Evolutionary conservation across 129 eudicot genomes (phyloP), one percentile per base, ranked within the genome.

Genomic region (Kitagawia praeruptora): DNA sequence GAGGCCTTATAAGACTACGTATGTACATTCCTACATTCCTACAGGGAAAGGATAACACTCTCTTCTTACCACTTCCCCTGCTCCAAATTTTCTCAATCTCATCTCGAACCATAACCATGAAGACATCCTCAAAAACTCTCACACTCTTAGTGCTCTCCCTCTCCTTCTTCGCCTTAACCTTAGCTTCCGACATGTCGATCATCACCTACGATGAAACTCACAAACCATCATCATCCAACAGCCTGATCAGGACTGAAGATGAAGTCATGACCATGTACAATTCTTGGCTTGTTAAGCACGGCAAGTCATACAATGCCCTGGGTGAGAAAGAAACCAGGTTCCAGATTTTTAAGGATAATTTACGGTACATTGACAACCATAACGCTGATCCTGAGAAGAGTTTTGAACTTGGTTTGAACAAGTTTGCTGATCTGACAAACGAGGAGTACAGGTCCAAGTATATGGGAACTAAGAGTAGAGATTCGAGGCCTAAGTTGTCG

Each of bases 241-340:
- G 40, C 77, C 69, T 54, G 81, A 67, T 14, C 41, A 85, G 90
- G 31, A 64, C 93, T 5, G 88, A 89, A 42, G 87, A 84, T 40
- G 93, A 88, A 72, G 84, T 89, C 69, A 75, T 70, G 87, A 71
- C 88, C 47, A 42, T 89, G 82, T 87, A 78, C 87, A 89, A 89
- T 85, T 83, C 93, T 7, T 93, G 98, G 98, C 86, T 90, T 27
- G 91, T 84, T 5, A 66, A 90, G 77, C 91, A 93, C 78, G 87
- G 89, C 14, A 90, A 89, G 83, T 54, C 84, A 6, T 90, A 93
- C 89, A 87, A 93, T 84, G 89, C 83, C n/a, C 31, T 93, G 19
- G 96, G 86, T 0, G 98, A 93, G 82, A 91, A 89, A 66, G 94
- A 89, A 74, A 85, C 27, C 75, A 76, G 98, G 80, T 93, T 93